phyloP scores from a whole-genome alignment of 768 basidiomycete genomes.

The Vararia minispora region DNA sequence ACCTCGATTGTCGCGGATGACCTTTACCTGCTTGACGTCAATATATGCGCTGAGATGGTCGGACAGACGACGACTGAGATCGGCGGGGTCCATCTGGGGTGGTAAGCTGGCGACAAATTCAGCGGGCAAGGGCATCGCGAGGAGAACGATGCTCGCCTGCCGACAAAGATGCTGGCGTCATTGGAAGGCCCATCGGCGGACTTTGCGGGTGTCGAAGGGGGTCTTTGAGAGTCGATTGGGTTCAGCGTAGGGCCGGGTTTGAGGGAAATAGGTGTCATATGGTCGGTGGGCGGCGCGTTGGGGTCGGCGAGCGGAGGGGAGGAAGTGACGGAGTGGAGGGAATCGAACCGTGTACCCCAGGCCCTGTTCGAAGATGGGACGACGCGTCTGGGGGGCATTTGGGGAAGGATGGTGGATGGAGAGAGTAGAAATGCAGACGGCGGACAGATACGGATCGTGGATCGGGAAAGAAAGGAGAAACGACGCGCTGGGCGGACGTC shows the following conservation, averaged over 20 bases:
- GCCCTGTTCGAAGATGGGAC: conserved; percentile 32
- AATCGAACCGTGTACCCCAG: conserved; percentile 70
- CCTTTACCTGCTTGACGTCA: conserved; percentile 54
- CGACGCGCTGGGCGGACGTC: too few species aligned
- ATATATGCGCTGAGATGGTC: conserved; percentile 58
- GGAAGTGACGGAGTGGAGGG: conserved; percentile 50
- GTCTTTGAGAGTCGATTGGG: conserved; percentile 16
- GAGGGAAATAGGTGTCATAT: conserved; percentile 7
- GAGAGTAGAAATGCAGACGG: conserved; percentile 1
- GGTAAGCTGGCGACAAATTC: conserved; percentile 44
- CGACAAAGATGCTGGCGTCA: conserved; percentile 77
- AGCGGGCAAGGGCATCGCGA: conserved; percentile 1
- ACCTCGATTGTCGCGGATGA: conserved; percentile 66
- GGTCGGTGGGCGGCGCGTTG: conserved; percentile 17
- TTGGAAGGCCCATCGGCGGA: conserved; percentile 40
- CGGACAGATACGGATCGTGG: too few species aligned
- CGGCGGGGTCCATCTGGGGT: conserved; percentile 49
- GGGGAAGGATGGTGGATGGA: conserved; percentile 13
- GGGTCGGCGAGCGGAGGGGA: conserved; percentile 34
- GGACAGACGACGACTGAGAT: conserved; percentile 48
- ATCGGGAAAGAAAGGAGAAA: too few species aligned
- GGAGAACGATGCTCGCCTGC: conserved; percentile 40
- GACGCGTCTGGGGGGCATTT: conserved; percentile 34
- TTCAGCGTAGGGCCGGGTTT: conserved; percentile 7
- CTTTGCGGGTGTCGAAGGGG: conserved; percentile 13